Evolutionary conservation across 768 basidiomycete species (phyloP).

Genomic region (Tricholoma flavovirens): DNA sequence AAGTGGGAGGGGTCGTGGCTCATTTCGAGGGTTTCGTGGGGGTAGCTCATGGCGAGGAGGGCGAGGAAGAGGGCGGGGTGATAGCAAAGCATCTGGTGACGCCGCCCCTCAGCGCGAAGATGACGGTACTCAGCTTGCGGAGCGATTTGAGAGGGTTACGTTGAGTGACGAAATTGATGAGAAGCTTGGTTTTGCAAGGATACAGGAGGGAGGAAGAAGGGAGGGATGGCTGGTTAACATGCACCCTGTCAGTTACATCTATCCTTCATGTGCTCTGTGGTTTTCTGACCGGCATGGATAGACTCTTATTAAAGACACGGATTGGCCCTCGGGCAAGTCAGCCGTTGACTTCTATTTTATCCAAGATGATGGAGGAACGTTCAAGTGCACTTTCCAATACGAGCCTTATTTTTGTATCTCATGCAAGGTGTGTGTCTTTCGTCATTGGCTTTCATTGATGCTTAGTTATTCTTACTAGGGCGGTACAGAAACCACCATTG

Average conservation of each 20-base stretch:
- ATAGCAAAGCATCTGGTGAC: conserved; percentile 35
- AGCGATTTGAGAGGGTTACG: conserved; percentile 76
- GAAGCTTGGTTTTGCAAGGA: conserved; percentile 80
- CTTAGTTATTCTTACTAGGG: conserved; percentile 35
- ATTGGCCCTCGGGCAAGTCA: conserved; percentile 77
- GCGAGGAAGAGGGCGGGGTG: conserved; percentile 50
- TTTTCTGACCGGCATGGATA: conserved; percentile 22
- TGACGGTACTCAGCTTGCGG: conserved; percentile 83
- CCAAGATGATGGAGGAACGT: conserved; percentile 93
- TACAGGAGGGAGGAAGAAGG: conserved; percentile 70
- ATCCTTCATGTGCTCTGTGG: background rate
- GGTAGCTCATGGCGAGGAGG: conserved; percentile 47
- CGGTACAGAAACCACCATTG: conserved; percentile 83
- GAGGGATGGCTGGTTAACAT: conserved; percentile 98
- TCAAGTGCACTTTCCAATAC: conserved; percentile 88
- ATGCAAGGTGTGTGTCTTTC: conserved; percentile 66
- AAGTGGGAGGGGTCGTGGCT: conserved; percentile 36
- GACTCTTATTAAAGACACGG: conserved; percentile 84
- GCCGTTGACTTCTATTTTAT: conserved; percentile 98
- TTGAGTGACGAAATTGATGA: conserved; percentile 87
- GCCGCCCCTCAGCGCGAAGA: conserved; percentile 70
- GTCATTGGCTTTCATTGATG: background rate
- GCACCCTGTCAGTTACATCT: conserved; percentile 72
- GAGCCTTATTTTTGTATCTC: conserved; percentile 94
- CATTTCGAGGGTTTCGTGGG: conserved; percentile 43